These are phyloP conservation scores for Lasiodiplodia hormozganensis DNA, from an alignment of 2,329 filamentous ascomycete species.

Conservation along the genomic window DNA sequence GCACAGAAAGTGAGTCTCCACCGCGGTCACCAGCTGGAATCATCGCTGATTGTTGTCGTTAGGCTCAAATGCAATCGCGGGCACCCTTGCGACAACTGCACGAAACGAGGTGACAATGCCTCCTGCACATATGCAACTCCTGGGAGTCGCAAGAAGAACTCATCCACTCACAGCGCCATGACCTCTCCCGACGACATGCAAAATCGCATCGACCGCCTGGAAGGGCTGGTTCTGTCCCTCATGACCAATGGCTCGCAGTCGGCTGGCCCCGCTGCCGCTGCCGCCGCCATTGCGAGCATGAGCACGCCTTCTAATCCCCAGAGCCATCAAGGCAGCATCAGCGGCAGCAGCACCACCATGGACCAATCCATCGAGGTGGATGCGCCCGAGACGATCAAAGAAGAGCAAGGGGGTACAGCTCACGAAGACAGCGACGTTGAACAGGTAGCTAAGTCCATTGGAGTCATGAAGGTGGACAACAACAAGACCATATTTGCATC, in stretches of 20 bases:
- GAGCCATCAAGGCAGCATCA: conserved; percentile 43
- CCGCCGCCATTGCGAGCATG: conserved; percentile 59
- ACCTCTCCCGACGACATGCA: conserved; percentile 93
- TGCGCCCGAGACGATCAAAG: conserved; percentile 63
- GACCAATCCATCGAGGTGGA: conserved; percentile 60
- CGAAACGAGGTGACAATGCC: conserved; percentile 80
- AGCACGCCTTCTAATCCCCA: conserved; percentile 39
- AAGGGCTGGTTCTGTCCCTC: conserved; percentile 87
- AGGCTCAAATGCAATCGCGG: conserved; percentile 91
- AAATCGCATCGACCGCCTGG: conserved; percentile 93
- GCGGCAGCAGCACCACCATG: conserved; percentile 41
- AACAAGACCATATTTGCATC: conserved; percentile 57
- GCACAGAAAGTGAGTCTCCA: conserved; percentile 76
- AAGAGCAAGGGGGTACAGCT: conserved; percentile 54
- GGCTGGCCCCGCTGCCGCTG: conserved; percentile 64
- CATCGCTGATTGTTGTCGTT: conserved; percentile 30
- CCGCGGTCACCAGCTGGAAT: conserved; percentile 30
- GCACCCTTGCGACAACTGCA: conserved; percentile 92
- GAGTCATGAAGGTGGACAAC: conserved; percentile 61
- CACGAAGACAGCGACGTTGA: conserved; percentile 68
- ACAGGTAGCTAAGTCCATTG: conserved; percentile 57
- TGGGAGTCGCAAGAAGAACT: conserved; percentile 74
- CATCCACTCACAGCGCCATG: conserved; percentile 61
- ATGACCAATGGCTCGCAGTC: conserved; percentile 86
- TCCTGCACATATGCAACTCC: conserved; percentile 83